Conservation (phyloP, 1,139 yeast genomes). For the Hyphopichia buzzinii region DNA sequence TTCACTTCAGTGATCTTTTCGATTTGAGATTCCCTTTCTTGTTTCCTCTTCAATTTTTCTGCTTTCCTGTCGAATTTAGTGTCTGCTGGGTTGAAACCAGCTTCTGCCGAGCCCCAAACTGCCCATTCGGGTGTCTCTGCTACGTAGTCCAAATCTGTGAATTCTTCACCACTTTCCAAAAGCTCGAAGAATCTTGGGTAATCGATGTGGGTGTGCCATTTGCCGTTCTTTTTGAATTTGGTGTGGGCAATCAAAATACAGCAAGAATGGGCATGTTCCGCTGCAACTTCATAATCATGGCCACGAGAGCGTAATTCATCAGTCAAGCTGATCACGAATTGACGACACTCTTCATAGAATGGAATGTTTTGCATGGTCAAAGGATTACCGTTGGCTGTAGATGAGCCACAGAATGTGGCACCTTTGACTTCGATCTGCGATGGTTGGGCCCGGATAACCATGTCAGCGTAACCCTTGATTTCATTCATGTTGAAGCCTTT, state of each 20-base stretch:
- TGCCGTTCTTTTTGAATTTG: slow-evolving; percentile 64
- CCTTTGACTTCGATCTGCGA: slow-evolving; percentile 92
- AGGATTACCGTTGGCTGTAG: slow-evolving; percentile 78
- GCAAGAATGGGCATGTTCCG: slow-evolving; percentile 95
- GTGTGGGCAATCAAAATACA: slow-evolving; percentile 82
- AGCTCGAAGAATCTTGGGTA: slow-evolving; percentile 74
- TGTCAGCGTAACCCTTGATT: slow-evolving; percentile 81
- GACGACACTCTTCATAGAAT: slow-evolving; percentile 84
- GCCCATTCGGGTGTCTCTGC: slow-evolving; percentile 90
- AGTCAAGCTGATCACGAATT: slow-evolving; percentile 64
- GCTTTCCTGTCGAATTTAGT: slow-evolving; percentile 66
- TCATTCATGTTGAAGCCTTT: slow-evolving; percentile 90
- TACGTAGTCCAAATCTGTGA: slow-evolving; percentile 77
- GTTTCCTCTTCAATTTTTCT: slow-evolving; percentile 50
- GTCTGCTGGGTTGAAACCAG: slow-evolving; percentile 90
- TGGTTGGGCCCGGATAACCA: slow-evolving; percentile 80
- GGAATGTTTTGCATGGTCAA: slow-evolving; percentile 95
- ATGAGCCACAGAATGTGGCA: slow-evolving; percentile 90
- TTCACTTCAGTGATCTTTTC: slow-evolving; percentile 10
- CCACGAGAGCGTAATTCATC: slow-evolving; percentile 62
- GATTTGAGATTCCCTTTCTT: slow-evolving; percentile 36
- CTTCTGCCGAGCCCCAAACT: slow-evolving; percentile 77
- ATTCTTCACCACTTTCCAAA: slow-evolving; percentile 59
- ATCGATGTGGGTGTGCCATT: slow-evolving; percentile 90
- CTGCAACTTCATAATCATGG: slow-evolving; percentile 75